Conservation (phyloP, 352 stramenopile genomes). For the Pythium monospermum region DNA sequence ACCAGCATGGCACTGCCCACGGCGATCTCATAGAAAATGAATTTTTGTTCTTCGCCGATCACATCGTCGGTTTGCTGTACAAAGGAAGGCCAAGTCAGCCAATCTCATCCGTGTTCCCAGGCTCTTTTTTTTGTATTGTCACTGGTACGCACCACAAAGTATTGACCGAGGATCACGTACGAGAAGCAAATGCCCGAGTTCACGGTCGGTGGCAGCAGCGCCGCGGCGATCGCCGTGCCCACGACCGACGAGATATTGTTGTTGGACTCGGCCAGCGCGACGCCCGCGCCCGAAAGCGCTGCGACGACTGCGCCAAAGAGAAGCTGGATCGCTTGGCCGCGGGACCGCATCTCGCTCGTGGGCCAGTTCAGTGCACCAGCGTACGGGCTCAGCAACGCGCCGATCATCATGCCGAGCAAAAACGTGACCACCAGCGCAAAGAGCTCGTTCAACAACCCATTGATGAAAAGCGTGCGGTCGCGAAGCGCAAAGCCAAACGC, state of each 20-base stretch:
- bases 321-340: conserved; percentile 71
- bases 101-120: too few relatives aligned
- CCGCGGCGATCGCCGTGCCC: conserved; percentile 81
- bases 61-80: conserved; percentile 55
- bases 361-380: conserved; percentile 74
- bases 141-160: conserved; percentile 77
- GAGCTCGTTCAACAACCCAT: conserved; percentile 76
- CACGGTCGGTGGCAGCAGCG: conserved; percentile 77
- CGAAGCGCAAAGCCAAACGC: conserved; percentile 78
- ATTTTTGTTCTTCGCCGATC: conserved; percentile 76
- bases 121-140: too few relatives aligned
- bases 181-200: conserved; percentile 86
- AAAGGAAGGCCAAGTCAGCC: background rate
- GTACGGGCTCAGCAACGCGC: conserved; percentile 73
- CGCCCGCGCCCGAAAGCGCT: conserved; percentile 65
- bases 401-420: conserved; percentile 76
- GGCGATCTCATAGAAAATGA: conserved; percentile 85
- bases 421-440: conserved; percentile 81
- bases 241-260: conserved; percentile 88
- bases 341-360: conserved; percentile 75
- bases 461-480: conserved; percentile 79
- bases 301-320: conserved; percentile 80
- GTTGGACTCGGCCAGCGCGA: conserved; percentile 81
- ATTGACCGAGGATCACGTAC: conserved; percentile 80
- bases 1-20: conserved; percentile 76